Conservation (phyloP, 306 rosid species). For the Prunus campanulata region DNA sequence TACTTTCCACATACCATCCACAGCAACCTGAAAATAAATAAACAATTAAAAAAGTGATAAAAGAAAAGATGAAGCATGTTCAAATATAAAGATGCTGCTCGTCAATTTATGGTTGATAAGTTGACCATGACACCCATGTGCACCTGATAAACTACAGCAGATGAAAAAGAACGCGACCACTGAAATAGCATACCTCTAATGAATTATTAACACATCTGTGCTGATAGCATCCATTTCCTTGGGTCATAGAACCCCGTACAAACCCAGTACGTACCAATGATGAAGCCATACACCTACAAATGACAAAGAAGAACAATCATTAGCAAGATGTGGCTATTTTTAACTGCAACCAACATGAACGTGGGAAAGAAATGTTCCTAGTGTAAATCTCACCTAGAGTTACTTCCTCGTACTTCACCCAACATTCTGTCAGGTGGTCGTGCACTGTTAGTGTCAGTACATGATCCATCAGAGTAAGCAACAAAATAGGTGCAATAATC, state of each 20-base stretch:
- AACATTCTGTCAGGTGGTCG: conserved; percentile 96
- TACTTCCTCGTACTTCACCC: conserved; percentile 94
- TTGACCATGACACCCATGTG: not conserved
- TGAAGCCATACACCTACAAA: conserved; percentile 89
- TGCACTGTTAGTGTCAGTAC: conserved; percentile 89
- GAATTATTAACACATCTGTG: conserved; percentile 76
- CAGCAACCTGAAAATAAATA: conserved; percentile 63
- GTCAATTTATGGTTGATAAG: not conserved
- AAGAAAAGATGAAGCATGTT: not conserved
- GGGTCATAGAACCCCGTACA: conserved; percentile 82
- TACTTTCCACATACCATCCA: conserved; percentile 84
- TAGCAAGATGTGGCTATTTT: conserved; percentile 15
- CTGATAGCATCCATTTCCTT: conserved; percentile 97
- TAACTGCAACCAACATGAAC: conserved; percentile 1
- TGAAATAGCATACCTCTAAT: conserved; percentile 60
- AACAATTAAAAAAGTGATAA: not conserved
- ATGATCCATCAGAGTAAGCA: conserved; percentile 96
- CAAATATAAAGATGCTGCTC: not conserved
- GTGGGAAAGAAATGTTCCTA: not conserved
- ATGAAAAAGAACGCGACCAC: not conserved
- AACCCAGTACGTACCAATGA: conserved; percentile 92
- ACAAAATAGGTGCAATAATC: conserved; percentile 98
- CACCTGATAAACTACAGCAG: conserved; percentile 10
- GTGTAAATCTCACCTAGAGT: conserved; percentile 66
- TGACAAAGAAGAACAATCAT: conserved; percentile 27